Conservation (phyloP, 2,329 filamentous ascomycete genomes). For the Gaeumannomyces sp. region DNA sequence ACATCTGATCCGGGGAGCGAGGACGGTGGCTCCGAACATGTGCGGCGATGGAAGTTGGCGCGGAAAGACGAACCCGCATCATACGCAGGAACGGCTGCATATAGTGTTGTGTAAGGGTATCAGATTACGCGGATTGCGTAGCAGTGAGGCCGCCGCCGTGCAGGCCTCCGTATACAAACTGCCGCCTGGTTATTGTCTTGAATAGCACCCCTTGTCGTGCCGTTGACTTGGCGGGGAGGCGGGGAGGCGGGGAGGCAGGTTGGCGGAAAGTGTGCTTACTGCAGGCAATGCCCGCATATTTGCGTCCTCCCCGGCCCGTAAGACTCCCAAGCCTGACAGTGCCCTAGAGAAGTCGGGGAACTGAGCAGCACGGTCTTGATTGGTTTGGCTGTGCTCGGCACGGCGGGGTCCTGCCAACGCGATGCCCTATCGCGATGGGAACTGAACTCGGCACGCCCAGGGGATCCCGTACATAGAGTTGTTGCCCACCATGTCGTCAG, state of each 20-base stretch:
- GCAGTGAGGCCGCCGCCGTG: too few species aligned
- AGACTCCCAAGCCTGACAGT: background rate
- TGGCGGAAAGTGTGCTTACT: too few species aligned
- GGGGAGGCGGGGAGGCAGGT: too few species aligned
- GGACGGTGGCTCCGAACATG: background rate
- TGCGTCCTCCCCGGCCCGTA: too few species aligned
- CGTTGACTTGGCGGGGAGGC: background rate
- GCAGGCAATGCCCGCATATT: background rate
- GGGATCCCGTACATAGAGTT: background rate
- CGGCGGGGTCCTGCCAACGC: background rate
- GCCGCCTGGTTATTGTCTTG: background rate
- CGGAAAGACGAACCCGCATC: too few species aligned
- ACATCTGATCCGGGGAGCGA: background rate
- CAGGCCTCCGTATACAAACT: background rate
- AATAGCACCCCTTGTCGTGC: background rate
- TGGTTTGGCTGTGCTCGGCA: background rate
- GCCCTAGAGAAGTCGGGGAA: background rate
- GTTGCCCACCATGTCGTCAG: background rate
- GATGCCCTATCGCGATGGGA: background rate
- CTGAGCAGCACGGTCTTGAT: background rate
- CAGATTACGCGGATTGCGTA: background rate
- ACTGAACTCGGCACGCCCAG: background rate
- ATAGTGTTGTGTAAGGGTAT: background rate
- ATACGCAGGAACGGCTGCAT: background rate
- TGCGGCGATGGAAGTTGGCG: too few species aligned